These are phyloP conservation scores for Gynandropsis gynandra DNA, from an alignment of 345 rosid species.

Conservation along the genomic window DNA sequence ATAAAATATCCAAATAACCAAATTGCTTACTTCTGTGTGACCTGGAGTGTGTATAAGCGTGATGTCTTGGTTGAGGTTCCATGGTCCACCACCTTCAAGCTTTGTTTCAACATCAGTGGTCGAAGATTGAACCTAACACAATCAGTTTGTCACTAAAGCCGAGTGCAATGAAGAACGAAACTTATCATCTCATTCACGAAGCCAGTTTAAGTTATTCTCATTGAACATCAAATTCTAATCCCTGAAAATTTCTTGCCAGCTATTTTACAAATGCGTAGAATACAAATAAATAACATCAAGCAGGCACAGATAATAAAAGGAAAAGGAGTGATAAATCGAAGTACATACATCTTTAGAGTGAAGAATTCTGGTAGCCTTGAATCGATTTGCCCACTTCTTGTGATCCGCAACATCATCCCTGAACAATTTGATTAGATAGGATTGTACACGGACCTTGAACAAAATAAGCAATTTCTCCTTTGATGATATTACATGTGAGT, in stretches of 20 bases:
- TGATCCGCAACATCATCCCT: constrained; percentile 77
- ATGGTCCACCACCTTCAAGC: no score
- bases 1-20: no score
- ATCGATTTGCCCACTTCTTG: constrained; percentile 48
- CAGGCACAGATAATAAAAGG: no score
- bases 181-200: no score
- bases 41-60: no score
- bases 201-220: no score
- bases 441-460: constrained; percentile 9
- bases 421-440: constrained; percentile 23
- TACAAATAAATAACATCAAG: no score
- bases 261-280: neutral
- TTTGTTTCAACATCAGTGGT: constrained; percentile 51
- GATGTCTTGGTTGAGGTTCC: no score
- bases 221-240: no score
- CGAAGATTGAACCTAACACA: constrained; percentile 35
- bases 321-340: constrained; percentile 8
- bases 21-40: no score
- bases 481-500: constrained; percentile 43
- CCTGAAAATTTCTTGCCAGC: neutral
- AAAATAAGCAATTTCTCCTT: neutral
- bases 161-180: neutral
- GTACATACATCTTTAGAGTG: constrained; percentile 46
- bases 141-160: constrained; percentile 13
- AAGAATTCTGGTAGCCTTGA: constrained; percentile 43